Conservation (phyloP, 805 yeast genomes). For the Starmerella vaccinii region DNA sequence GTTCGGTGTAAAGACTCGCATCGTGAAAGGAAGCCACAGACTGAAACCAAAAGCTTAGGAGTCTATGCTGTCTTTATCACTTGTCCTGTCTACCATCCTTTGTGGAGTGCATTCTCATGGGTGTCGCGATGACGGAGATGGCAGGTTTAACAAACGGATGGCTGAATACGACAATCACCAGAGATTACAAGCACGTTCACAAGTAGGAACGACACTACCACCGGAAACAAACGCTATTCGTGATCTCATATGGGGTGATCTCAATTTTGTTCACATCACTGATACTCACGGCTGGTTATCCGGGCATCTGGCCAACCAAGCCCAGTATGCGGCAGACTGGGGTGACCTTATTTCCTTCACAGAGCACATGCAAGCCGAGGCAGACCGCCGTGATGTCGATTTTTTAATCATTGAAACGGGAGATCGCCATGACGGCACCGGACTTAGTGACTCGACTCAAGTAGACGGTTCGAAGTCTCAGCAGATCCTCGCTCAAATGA, state of each 20-base stretch:
- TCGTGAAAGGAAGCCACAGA: no score
- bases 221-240: conserved; percentile 6
- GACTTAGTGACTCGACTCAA: conserved; percentile 64
- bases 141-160: conserved; percentile 14
- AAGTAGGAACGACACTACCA: conserved; percentile 6
- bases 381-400: conserved; percentile 45
- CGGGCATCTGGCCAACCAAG: conserved; percentile 15
- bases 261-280: conserved; percentile 83
- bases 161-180: conserved; percentile 7
- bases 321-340: conserved; percentile 74
- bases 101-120: neutral
- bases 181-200: conserved; percentile 6
- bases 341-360: conserved; percentile 77
- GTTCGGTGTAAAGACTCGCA: no score
- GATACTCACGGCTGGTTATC: conserved; percentile 86
- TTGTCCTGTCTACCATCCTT: neutral
- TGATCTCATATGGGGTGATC: conserved; percentile 32
- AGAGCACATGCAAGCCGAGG: conserved; percentile 38
- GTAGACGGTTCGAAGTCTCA: conserved; percentile 63
- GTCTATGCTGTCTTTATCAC: neutral
- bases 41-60: no score
- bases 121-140: conserved; percentile 18
- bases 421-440: conserved; percentile 92
- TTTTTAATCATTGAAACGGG: conserved; percentile 76
- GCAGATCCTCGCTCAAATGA: conserved; percentile 47